A percentile compares a stretch with the other conserved stretches of the same genome.
These are phyloP conservation scores for Venturia aucupariae DNA, from an alignment of 2,329 filamentous ascomycete genomes.

Conservation along the genomic window DNA sequence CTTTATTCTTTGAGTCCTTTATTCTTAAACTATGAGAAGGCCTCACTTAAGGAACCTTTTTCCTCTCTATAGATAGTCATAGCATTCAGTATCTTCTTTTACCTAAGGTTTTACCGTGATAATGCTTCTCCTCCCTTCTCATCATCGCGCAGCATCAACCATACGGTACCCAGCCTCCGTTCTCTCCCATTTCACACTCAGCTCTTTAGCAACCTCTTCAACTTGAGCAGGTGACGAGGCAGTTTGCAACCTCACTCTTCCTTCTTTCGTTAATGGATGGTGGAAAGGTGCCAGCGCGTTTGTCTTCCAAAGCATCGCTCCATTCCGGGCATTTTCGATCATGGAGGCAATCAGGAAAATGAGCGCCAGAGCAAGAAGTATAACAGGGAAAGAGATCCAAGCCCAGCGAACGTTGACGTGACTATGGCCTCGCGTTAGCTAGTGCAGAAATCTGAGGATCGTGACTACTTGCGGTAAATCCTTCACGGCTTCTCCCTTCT, in stretches of 20 bases:
- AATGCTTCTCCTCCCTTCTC: not conserved
- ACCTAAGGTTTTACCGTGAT: too few relatives aligned
- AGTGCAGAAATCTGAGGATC: too few relatives aligned
- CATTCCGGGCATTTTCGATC: constrained; percentile 7
- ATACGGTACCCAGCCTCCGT: constrained; percentile 6
- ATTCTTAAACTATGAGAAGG: too few relatives aligned
- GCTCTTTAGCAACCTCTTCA: constrained; percentile 1
- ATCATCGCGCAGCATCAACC: not conserved
- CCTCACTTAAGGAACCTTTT: too few relatives aligned
- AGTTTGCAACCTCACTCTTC: constrained; percentile 6
- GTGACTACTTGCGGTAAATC: constrained; percentile 1
- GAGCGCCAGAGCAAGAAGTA: not conserved
- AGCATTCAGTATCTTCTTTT: too few relatives aligned
- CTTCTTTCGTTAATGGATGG: constrained; percentile 10
- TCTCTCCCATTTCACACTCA: constrained; percentile 6
- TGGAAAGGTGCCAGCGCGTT: constrained; percentile 6
- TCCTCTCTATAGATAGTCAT: too few relatives aligned
- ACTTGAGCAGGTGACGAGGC: not conserved
- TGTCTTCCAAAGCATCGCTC: constrained; percentile 12
- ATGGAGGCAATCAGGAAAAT: constrained; percentile 7
- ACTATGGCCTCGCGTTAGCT: not conserved
- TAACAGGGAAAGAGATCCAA: constrained; percentile 9
- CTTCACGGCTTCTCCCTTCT: not conserved
- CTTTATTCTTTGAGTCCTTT: too few relatives aligned
- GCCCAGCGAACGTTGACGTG: constrained; percentile 10